Evolutionary conservation across 1,284 basidiomycete genomes (phyloP).

Genomic region (Sanghuangporus sanghuang): DNA sequence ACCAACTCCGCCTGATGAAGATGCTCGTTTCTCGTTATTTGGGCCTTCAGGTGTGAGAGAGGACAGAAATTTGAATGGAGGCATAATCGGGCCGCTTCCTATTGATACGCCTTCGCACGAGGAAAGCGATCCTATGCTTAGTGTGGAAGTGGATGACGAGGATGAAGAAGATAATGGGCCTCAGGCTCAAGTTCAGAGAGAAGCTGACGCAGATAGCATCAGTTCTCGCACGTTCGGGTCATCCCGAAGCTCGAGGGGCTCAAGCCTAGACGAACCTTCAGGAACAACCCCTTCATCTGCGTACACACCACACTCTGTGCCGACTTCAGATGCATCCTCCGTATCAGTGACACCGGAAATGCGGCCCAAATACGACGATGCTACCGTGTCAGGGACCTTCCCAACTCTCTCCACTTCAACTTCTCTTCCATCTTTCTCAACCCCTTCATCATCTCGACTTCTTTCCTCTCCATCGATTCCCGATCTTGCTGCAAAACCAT

Average conservation of each 20-base stretch:
- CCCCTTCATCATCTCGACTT: background rate
- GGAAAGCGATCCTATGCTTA: conserved; percentile 16
- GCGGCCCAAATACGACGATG: background rate
- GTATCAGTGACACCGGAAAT: background rate
- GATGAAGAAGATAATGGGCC: background rate
- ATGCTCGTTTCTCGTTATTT: conserved; percentile 9
- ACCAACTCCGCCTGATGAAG: conserved; percentile 17
- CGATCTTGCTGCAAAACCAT: background rate
- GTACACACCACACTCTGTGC: background rate
- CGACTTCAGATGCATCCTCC: background rate
- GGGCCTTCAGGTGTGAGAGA: background rate
- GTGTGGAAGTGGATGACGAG: conserved; percentile 6
- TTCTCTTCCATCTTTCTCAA: conserved; percentile 7
- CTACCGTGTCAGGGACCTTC: background rate
- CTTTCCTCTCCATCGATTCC: conserved; percentile 1
- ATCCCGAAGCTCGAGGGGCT: background rate
- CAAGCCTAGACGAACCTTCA: conserved; percentile 2
- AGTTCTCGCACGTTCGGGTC: background rate
- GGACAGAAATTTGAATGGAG: conserved; percentile 12
- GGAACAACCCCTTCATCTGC: background rate
- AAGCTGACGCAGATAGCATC: background rate
- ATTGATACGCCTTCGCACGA: conserved; percentile 10
- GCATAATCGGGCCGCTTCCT: conserved; percentile 11
- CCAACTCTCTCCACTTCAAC: conserved; percentile 4
- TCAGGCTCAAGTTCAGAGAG: background rate